A percentile compares a stretch with the other conserved stretches of the same genome.
phyloP scores from a whole-genome alignment of 805 yeast species.

The Lipomyces spencermartinsiae region DNA sequence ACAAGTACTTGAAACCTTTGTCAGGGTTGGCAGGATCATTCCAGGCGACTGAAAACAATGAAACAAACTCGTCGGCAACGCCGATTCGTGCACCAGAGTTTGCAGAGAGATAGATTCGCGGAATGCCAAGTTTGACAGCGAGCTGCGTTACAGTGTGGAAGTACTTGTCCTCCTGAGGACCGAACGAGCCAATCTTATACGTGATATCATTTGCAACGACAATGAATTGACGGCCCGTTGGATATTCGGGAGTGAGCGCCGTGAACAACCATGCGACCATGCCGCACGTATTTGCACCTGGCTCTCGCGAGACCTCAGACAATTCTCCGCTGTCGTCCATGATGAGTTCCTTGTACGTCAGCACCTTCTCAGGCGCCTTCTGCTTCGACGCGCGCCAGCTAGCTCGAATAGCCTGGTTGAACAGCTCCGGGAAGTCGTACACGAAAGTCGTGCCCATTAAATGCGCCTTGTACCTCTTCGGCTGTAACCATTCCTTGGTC shows the following conservation, averaged over 20 bases:
- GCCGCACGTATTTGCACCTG: slow-evolving; percentile 95
- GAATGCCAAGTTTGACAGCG: slow-evolving; percentile 90
- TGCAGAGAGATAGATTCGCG: slow-evolving; percentile 94
- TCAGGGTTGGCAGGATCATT: slow-evolving; percentile 73
- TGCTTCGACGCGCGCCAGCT: slow-evolving; percentile 68
- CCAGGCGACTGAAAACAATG: slow-evolving; percentile 92
- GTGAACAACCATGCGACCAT: slow-evolving; percentile 95
- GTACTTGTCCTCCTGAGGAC: slow-evolving; percentile 92
- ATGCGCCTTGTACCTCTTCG: slow-evolving; percentile 98
- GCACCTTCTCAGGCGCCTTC: slow-evolving; percentile 72
- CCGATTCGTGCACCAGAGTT: slow-evolving; percentile 99
- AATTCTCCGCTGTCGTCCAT: slow-evolving; percentile 78
- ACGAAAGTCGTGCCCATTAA: slow-evolving; percentile 97
- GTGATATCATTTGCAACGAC: slow-evolving; percentile 97
- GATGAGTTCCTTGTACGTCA: slow-evolving; percentile 81
- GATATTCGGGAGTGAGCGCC: slow-evolving; percentile 95
- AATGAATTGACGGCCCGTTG: slow-evolving; percentile 91
- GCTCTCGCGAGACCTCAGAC: slow-evolving; percentile 90
- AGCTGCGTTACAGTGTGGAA: slow-evolving; percentile 91
- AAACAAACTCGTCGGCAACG: slow-evolving; percentile 93
- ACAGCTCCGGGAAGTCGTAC: slow-evolving; percentile 98
- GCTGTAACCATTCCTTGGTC: slow-evolving; percentile 96
- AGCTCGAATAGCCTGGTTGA: slow-evolving; percentile 86
- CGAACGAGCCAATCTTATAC: slow-evolving; percentile 97
- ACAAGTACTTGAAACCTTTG: slow-evolving; percentile 90